Evolutionary conservation across 2,329 filamentous ascomycete genomes (phyloP).

Genomic region (Aureobasidium mangrovei): DNA sequence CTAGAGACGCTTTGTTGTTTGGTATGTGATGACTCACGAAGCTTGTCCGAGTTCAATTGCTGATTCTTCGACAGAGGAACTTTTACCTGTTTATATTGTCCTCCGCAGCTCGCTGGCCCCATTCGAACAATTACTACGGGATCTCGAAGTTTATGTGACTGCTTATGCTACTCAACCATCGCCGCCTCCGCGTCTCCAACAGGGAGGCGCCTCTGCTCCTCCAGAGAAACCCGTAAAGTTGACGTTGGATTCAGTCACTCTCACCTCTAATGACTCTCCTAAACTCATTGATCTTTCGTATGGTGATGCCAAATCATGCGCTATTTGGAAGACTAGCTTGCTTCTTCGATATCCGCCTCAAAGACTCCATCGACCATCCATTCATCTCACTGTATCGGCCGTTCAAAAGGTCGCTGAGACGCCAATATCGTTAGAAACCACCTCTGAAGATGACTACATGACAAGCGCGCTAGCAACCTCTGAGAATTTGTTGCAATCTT

Average conservation of each 20-base stretch:
- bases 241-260: conserved; percentile 46
- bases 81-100: conserved; percentile 58
- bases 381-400: conserved; percentile 50
- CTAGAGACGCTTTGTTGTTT: conserved; percentile 57
- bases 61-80: conserved; percentile 60
- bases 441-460: conserved; percentile 54
- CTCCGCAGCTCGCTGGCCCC: conserved; percentile 53
- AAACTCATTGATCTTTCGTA: conserved; percentile 18
- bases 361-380: conserved; percentile 53
- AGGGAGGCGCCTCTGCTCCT: conserved; percentile 29
- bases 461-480: conserved; percentile 58
- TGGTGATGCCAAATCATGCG: conserved; percentile 22
- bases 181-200: conserved; percentile 29
- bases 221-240: conserved; percentile 38
- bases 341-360: conserved; percentile 41
- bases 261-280: conserved; percentile 16
- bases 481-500: conserved; percentile 64
- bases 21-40: conserved; percentile 43
- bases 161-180: conserved; percentile 50
- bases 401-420: conserved; percentile 41
- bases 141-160: conserved; percentile 59
- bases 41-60: conserved; percentile 37
- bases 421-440: conserved; percentile 18
- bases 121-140: conserved; percentile 50
- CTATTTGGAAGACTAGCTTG: conserved; percentile 32